phyloP scores from a whole-genome alignment of 139 green algal genomes.

The Volvox reticuliferus region DNA sequence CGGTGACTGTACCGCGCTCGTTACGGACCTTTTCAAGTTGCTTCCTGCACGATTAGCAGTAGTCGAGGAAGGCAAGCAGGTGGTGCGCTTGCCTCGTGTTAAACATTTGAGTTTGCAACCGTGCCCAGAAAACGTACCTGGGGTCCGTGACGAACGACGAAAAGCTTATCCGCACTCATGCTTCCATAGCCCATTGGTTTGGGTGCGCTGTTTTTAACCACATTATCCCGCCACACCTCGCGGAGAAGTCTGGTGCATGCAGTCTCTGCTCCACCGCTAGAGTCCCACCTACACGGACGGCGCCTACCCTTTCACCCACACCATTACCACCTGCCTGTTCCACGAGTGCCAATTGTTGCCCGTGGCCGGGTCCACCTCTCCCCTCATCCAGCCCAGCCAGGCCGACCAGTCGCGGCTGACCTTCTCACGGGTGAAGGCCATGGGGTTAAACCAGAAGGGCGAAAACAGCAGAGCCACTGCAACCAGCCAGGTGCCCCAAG shows the following conservation, averaged over 20 bases:
- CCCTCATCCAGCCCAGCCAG: background rate
- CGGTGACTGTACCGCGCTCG: slow-evolving; percentile 19
- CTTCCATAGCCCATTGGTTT: too few relatives aligned
- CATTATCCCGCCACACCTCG: too few relatives aligned
- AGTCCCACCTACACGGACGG: too few relatives aligned
- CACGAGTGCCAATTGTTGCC: slow-evolving; percentile 17
- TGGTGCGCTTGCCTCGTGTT: too few relatives aligned
- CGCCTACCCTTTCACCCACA: background rate
- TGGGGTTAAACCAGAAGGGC: slow-evolving; percentile 83
- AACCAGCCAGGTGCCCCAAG: slow-evolving; percentile 79
- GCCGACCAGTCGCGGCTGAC: slow-evolving; percentile 11
- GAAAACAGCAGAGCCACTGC: slow-evolving; percentile 68
- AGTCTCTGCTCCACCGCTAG: background rate
- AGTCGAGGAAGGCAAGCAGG: background rate
- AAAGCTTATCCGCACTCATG: too few relatives aligned
- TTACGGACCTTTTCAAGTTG: slow-evolving; percentile 35
- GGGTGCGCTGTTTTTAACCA: too few relatives aligned
- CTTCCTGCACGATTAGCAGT: background rate
- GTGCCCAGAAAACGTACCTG: too few relatives aligned
- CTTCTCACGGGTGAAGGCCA: slow-evolving; percentile 16
- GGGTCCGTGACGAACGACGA: too few relatives aligned
- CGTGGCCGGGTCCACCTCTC: background rate
- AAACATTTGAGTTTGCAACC: too few relatives aligned
- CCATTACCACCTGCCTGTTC: background rate
- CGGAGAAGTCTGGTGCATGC: background rate